Evolutionary conservation across 2,329 filamentous ascomycete genomes (phyloP).

Genomic region (Colletotrichum magnum): DNA sequence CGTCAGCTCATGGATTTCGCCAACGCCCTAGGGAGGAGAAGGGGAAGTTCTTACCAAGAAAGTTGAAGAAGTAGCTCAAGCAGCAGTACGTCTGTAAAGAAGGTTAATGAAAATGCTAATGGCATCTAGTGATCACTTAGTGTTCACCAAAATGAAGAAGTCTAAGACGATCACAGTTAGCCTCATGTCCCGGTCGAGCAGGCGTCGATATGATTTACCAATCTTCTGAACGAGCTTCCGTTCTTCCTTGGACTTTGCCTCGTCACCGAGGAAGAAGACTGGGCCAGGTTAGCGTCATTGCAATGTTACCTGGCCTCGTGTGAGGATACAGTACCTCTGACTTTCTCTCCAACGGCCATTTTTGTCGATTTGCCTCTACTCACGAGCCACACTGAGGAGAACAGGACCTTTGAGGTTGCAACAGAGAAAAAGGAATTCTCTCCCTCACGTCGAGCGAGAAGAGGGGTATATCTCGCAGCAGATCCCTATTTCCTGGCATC

Average conservation of each 20-base stretch:
- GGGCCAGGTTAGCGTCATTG: neutral
- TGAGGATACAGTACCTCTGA: conserved; percentile 15
- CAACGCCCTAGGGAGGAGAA: too few relatives aligned
- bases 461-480: conserved; percentile 14
- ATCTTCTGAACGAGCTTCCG: conserved; percentile 48
- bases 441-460: neutral
- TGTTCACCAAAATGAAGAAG: conserved; percentile 50
- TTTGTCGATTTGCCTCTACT: neutral
- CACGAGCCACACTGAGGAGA: neutral
- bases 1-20: too few relatives aligned
- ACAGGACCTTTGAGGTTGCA: neutral
- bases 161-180: conserved; percentile 39
- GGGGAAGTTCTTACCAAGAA: conserved; percentile 49
- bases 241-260: conserved; percentile 44
- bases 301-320: neutral
- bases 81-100: conserved; percentile 50
- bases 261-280: conserved; percentile 41
- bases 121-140: neutral
- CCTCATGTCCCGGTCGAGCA: fast-evolving
- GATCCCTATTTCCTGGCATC: neutral
- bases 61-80: conserved; percentile 53
- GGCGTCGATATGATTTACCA: conserved; percentile 33
- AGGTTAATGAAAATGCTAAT: neutral
- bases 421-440: neutral
- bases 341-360: conserved; percentile 12